Conservation (phyloP, 176 grass and related monocot genomes). For the Zizania latifolia region DNA sequence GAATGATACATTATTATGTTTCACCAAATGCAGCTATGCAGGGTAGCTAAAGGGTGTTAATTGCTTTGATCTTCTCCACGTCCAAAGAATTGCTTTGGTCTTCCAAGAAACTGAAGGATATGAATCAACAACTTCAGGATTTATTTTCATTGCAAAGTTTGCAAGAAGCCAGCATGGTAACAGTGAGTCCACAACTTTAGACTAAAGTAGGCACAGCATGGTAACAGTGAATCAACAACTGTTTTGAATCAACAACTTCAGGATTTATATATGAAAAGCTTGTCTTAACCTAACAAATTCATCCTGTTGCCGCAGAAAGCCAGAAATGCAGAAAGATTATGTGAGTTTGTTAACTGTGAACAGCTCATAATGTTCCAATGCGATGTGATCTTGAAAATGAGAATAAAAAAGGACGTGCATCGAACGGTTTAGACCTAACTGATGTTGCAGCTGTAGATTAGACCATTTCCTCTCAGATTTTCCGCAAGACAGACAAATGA, state of each 20-base stretch:
- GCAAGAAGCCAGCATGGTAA: not conserved
- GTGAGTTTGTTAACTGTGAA: not conserved
- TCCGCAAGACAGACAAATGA: conserved; percentile 19
- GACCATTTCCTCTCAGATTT: not conserved
- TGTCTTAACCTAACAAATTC: not conserved
- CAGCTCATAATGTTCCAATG: not conserved
- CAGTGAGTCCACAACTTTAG: not conserved
- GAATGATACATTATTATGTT: not conserved
- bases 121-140: not conserved
- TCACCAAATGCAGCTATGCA: not conserved
- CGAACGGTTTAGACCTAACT: conserved; percentile 9
- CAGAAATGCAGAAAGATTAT: not conserved
- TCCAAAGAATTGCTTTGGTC: not conserved
- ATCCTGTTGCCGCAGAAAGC: not conserved
- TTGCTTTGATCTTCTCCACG: not conserved
- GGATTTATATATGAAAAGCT: not conserved
- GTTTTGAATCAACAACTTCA: no score
- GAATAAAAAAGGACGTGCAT: not conserved
- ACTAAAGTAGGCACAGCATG: not conserved
- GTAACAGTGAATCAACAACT: no score
- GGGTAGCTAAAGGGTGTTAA: not conserved
- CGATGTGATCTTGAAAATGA: not conserved
- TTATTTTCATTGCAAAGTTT: not conserved
- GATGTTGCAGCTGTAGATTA: not conserved
- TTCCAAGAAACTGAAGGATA: not conserved